Conservation (phyloP, 2,329 filamentous ascomycete species). For the Penicillium sp. region DNA sequence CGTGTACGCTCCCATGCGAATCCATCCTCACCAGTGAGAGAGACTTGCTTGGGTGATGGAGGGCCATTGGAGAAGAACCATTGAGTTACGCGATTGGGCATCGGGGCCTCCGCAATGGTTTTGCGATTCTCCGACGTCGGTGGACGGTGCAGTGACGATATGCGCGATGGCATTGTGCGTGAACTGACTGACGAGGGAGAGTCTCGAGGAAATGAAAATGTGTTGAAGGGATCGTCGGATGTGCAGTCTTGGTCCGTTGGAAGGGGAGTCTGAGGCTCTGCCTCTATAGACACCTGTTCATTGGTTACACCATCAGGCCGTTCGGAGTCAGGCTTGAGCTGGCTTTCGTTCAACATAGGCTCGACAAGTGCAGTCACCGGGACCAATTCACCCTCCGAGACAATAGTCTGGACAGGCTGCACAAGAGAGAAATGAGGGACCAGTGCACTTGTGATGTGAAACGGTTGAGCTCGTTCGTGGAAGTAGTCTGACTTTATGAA, state of each 20-base stretch:
- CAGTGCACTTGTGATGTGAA: conserved; percentile 22
- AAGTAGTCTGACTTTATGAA: conserved; percentile 24
- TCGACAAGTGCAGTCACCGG: conserved; percentile 10
- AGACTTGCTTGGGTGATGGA: conserved; percentile 8
- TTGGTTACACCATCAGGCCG: neutral
- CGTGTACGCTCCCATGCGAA: conserved; percentile 30
- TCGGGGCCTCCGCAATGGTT: conserved; percentile 16
- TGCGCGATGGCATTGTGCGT: conserved; percentile 21
- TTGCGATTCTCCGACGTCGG: conserved; percentile 15
- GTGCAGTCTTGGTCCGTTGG: neutral
- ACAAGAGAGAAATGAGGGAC: conserved; percentile 34
- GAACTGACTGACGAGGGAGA: conserved; percentile 18
- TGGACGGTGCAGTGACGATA: conserved; percentile 24
- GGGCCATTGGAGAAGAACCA: conserved; percentile 30
- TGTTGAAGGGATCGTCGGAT: conserved; percentile 1
- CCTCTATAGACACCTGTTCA: neutral
- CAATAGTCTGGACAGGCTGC: conserved; percentile 4
- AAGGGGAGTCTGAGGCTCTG: conserved; percentile 9
- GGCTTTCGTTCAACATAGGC: conserved; percentile 13
- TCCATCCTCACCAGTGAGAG: conserved; percentile 17
- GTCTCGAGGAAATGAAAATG: conserved; percentile 4
- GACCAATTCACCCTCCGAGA: neutral
- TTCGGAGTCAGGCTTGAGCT: conserved; percentile 2
- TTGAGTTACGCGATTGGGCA: conserved; percentile 30
- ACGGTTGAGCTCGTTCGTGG: conserved; percentile 15